Conservation (phyloP, 257 asterid species). For the Solanum habrochaites region DNA sequence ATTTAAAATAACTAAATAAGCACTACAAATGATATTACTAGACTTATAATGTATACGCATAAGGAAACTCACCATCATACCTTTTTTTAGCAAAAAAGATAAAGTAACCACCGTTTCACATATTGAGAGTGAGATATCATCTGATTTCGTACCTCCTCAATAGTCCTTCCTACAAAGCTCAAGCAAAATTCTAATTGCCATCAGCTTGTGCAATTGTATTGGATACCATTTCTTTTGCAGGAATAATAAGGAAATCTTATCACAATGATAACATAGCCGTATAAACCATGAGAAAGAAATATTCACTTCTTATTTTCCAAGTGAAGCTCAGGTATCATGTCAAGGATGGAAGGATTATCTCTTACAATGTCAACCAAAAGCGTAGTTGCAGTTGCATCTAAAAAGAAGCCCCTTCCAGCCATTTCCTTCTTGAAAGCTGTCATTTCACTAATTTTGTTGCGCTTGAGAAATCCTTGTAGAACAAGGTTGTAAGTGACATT, state of each 20-base stretch:
- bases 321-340: background rate
- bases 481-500: background rate
- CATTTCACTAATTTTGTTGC: background rate
- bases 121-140: background rate
- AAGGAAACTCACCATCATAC: background rate
- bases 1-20: background rate
- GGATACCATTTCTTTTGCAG: background rate
- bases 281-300: background rate
- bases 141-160: background rate
- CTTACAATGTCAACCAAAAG: background rate
- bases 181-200: background rate
- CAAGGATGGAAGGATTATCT: background rate
- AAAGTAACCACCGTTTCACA: background rate
- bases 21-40: background rate
- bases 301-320: background rate
- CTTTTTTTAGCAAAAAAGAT: background rate
- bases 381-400: too few species aligned
- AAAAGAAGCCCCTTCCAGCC: too few species aligned
- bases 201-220: background rate
- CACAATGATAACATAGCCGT: background rate
- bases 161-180: background rate
- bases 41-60: background rate
- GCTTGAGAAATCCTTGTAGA: background rate
- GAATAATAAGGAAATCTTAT: background rate
- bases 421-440: background rate